Evolutionary conservation across 495 filamentous ascomycete species (phyloP), one percentile per base, ranked within the genome.

Genomic region (Penicillium malachiteum): DNA sequence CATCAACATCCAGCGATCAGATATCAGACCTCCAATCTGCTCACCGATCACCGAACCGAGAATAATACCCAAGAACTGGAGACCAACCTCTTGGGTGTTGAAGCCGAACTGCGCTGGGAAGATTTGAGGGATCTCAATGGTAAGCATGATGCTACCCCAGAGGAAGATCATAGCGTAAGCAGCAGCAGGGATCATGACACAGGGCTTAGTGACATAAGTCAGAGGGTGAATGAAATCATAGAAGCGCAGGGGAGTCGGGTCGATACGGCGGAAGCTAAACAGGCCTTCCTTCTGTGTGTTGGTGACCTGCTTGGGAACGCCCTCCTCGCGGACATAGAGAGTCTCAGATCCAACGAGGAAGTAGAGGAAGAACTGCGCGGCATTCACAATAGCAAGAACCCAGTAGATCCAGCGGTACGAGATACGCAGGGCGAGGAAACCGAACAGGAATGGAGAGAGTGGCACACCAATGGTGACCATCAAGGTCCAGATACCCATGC

Each of bases 21-120:
- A 81, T 30, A 75, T 60, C 10, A 68, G 56, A 1, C 82, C 82
- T 17, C 78, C 80, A 17, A 85, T 63, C 52, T 83, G 81, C 61
- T 84, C 81, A 18, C 82, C 82, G 4, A 85, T 65, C 5, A 84
- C 56, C 3, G 78, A 76, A 3, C 82, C 82, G 30, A 84, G 70
- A n/a, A 85, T 81, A 12, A 83, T 59, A 21, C 72, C 74, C 30
- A 82, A 49, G 54, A 79, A 81, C 53, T 84, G 82, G 1, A 84
- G 67, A 8, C 81, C 81, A 10, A 82, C 63, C 55, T 84, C 70
- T 60, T 83, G 74, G 3, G 75, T 58, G 57, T 82, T 79, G 58
- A 84, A 72, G 37, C 60, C 66, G 58, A 82, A 84, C 43, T 82
- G 77, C 26, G 60, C 59, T 5, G 68, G 70, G 48, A 79, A 77